These are phyloP conservation scores for Fusarium tupiense DNA, from an alignment of 2,329 filamentous ascomycete genomes.

Conservation along the genomic window DNA sequence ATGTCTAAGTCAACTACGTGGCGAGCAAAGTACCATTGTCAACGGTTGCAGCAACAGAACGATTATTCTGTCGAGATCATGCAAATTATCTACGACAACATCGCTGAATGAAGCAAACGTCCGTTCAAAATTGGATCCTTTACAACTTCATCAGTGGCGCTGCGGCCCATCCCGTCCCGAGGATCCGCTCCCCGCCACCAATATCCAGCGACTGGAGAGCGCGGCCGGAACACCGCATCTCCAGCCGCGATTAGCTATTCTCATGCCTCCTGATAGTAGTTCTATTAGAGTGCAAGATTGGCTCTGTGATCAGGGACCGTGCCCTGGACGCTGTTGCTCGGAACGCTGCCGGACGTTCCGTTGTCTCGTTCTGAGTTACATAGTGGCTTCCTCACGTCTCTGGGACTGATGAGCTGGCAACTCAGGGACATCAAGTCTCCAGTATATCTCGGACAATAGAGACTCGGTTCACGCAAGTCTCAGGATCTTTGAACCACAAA, in stretches of 20 bases:
- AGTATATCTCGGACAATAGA: slow-evolving; percentile 6
- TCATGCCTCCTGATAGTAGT: not conserved
- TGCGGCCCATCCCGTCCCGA: slow-evolving; percentile 41
- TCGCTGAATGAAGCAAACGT: slow-evolving; percentile 9
- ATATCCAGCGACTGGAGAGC: slow-evolving; percentile 9
- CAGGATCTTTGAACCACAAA: slow-evolving; percentile 5
- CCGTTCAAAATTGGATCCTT: slow-evolving; percentile 14
- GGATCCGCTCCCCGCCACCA: slow-evolving; percentile 36
- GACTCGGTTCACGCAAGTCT: not conserved
- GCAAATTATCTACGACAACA: not conserved
- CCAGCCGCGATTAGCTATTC: not conserved
- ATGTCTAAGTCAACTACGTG: slow-evolving; percentile 1
- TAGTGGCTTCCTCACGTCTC: slow-evolving; percentile 2
- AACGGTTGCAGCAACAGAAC: not conserved
- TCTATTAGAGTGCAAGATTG: slow-evolving; percentile 3
- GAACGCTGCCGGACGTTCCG: slow-evolving; percentile 3
- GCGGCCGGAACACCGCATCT: not conserved
- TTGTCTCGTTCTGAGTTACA: slow-evolving; percentile 1
- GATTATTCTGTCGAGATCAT: not conserved
- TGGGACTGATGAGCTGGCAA: not conserved
- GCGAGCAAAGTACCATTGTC: not conserved
- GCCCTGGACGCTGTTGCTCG: not conserved
- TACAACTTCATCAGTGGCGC: slow-evolving; percentile 32
- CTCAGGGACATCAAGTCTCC: not conserved
- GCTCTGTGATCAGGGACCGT: slow-evolving; percentile 2